Evolutionary conservation across 108 stramenopile species (phyloP).

Genomic region (Pelagomonas calceolata): DNA sequence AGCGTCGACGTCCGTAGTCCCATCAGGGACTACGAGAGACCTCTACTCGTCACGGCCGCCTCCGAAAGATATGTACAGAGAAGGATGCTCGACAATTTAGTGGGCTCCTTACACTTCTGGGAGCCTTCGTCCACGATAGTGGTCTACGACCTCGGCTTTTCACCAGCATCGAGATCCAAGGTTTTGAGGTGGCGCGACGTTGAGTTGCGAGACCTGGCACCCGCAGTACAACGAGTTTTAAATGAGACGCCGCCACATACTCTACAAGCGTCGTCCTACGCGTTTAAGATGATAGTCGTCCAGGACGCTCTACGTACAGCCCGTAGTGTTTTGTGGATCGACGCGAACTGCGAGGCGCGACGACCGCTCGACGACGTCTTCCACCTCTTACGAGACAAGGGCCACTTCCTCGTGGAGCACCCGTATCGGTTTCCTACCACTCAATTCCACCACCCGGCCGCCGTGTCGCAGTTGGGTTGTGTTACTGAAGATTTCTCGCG

Average conservation of each 20-base stretch:
- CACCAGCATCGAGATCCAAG: background rate
- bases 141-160: background rate
- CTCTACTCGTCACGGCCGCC: background rate
- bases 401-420: constrained; percentile 1
- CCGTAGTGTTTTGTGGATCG: background rate
- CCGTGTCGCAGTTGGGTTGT: background rate
- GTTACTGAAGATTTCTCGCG: background rate
- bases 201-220: background rate
- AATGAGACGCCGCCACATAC: no score
- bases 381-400: background rate
- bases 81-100: background rate
- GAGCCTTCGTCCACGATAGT: background rate
- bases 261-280: no score
- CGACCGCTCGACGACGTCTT: background rate
- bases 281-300: background rate
- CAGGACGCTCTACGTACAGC: background rate
- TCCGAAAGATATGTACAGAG: background rate
- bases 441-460: background rate
- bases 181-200: background rate
- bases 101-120: background rate
- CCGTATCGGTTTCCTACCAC: background rate
- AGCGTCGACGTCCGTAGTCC: no score
- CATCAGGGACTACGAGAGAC: no score
- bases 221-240: no score
- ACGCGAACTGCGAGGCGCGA: background rate